Evolutionary conservation across 352 stramenopile species (phyloP), one percentile per base, ranked within the genome.

Genomic region (Globisporangium carolinianum): DNA sequence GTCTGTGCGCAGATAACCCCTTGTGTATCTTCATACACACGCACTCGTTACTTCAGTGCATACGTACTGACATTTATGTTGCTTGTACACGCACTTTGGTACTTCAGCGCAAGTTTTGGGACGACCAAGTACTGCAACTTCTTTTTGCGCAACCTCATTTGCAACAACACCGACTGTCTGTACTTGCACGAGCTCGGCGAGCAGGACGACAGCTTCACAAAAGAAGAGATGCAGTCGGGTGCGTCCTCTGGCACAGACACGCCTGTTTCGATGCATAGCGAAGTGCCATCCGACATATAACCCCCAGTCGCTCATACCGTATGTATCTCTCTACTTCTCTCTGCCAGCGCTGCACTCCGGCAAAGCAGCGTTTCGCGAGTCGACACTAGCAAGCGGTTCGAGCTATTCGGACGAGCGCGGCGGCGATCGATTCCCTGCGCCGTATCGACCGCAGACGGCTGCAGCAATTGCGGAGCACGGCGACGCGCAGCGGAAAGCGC

Each of bases 51-150:
- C 24, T 32, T 3, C 24, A 32, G 24, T 32, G 24, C 24, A 32
- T 32, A 32, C 24, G 2, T 32, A 32, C 24, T 32, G 24, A 32
- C 24, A 32, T 32, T 3, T 32, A 32, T 32, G 24, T 3, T 32
- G 3, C 24, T 32, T 32, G 24, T 32, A 32, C 3, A 32, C 24
- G 24, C 24, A 32, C 24, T 32, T 37, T 63, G 14, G 3, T 46
- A 32, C 39, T 4, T 12, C 42, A 96, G 89, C 32, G 91, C 91
- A 7, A 96, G 83, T 32, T 98, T 97, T 69, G 94, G 94, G 14
- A 98, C 92, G 12, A 98, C 90, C 57, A 98, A 98, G 73, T 98
- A 98, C 66, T 98, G 94, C 73, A 97, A 97, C 68, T 92, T 88
- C 58, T 98, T 98, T 61, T 66, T 98, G 39, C 76, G 87, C 5